Percentiles rank a stretch among this genome's conserved stretches.
Conservation (phyloP, 1,284 basidiomycete genomes). For the Boletus semigastroideus region DNA sequence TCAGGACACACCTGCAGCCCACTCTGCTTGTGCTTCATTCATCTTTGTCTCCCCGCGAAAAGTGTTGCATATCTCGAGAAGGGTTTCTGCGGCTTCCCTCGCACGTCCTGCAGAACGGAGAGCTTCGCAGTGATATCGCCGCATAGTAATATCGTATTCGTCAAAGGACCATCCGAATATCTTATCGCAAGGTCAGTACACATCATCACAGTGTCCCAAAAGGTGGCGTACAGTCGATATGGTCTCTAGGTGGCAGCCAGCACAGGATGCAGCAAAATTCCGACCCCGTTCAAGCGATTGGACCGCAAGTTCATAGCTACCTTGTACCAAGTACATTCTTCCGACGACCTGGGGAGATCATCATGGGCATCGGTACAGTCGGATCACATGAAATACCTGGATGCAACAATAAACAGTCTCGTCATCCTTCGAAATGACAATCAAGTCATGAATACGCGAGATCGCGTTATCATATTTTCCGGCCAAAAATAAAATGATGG, state of each 20-base stretch:
- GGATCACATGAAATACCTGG: not conserved
- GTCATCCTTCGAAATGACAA: not conserved
- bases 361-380: not conserved
- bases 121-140: not conserved
- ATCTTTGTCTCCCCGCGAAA: not conserved
- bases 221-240: not conserved
- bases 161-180: conserved; percentile 8
- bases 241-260: not conserved
- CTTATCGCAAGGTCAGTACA: not conserved
- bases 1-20: not conserved
- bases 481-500: not conserved
- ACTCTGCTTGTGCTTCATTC: not conserved
- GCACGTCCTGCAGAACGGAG: not conserved
- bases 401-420: not conserved
- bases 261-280: not conserved
- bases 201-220: not conserved
- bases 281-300: not conserved
- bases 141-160: not conserved
- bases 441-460: not conserved
- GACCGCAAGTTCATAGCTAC: not conserved
- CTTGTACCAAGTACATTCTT: conserved; percentile 1
- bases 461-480: conserved; percentile 1
- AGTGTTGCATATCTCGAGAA: not conserved
- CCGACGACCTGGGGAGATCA: conserved; percentile 4
- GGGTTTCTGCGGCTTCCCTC: not conserved